A percentile compares a stretch with the other conserved stretches of the same genome.
Conservation (phyloP, 495 filamentous ascomycete genomes). For the Beverwykella pulmonaria region DNA sequence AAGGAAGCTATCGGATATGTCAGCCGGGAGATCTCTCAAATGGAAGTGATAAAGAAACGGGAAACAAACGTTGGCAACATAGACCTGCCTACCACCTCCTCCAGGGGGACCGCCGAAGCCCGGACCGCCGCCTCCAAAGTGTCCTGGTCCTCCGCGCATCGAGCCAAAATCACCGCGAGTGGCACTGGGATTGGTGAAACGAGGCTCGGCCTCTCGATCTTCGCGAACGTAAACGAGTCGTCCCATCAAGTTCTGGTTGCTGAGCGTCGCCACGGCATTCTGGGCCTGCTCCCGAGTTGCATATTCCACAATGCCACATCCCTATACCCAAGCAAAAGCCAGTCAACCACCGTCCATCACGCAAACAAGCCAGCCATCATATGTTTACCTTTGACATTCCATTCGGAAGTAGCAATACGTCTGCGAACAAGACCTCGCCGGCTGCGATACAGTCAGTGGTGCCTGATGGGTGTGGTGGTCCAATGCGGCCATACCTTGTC, state of each 20-base stretch:
- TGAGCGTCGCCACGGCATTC: constrained; percentile 94
- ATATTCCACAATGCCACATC: constrained; percentile 99
- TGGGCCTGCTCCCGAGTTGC: constrained; percentile 99
- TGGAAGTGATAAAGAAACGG: constrained; percentile 37
- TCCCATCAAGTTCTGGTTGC: constrained; percentile 98
- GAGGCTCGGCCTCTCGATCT: constrained; percentile 94
- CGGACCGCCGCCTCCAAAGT: constrained; percentile 47
- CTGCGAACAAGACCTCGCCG: constrained; percentile 99
- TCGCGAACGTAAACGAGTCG: constrained; percentile 98
- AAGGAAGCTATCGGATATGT: constrained; percentile 75
- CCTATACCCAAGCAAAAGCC: constrained; percentile 96
- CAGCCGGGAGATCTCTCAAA: constrained; percentile 34
- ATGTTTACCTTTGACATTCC: constrained; percentile 99
- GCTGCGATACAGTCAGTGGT: constrained; percentile 57
- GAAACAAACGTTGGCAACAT: constrained; percentile 93
- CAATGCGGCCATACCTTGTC: constrained; percentile 75
- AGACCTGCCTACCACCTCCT: constrained; percentile 76
- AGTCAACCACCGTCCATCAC: constrained; percentile 96
- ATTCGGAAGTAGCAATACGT: constrained; percentile 99
- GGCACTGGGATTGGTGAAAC: constrained; percentile 70
- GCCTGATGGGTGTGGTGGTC: not conserved
- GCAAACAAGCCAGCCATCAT: constrained; percentile 66
- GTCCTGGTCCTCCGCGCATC: constrained; percentile 57
- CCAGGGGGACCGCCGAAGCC: constrained; percentile 2
- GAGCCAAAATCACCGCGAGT: constrained; percentile 52